Evolutionary conservation across 1,139 yeast genomes (phyloP), one percentile per base, ranked within the genome.

Genomic region (Suhomyces panamericanus): DNA sequence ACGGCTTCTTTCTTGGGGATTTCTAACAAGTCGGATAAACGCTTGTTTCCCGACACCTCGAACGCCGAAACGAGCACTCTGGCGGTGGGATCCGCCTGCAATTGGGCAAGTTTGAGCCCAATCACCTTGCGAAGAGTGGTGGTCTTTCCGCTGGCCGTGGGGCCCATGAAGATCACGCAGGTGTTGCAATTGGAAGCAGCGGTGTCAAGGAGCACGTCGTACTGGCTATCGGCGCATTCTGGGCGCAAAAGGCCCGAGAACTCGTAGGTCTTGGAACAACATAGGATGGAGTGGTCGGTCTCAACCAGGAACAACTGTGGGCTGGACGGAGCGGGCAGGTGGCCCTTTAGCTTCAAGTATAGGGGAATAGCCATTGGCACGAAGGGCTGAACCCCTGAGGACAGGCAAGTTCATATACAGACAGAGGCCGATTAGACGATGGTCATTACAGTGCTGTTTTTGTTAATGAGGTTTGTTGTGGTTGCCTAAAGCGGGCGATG

Each of bases 121-220:
- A 57, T 44, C 12, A 60, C 49, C 24, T 55, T 53, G 22, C 52
- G 47, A 32, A 67, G 49, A 28, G 63, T 56, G 24, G 70, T 64
- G 9, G 72, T 67, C 48, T 67, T 68, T 9, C 73, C 72, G 41
- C 69, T 59, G 13, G 64, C 68, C 1, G 68, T 64, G 10, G 72
- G 70, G 1, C 71, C 72, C 54, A 66, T 58, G 38, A 67, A 63
- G 11, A 66, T 56, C 28, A 54, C 49, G 44, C 62, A 61, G 3
- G 44, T 32, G 26, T n/a, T n/a, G 3, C 38, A 28, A 13, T 24
- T 16, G 27, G 35, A n/a, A 33, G 34, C 40, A 32, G 41, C 42
- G 14, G 28, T 12, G 22, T 49, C 47, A 6, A 60, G 44, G 16
- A 55, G 50, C 16, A 54, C 51, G 6, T 47, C 42, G 43, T 48